Base-by-base conservation (phyloP, 2,329 filamentous ascomycete genomes). In the Penicillium sp. region DNA sequence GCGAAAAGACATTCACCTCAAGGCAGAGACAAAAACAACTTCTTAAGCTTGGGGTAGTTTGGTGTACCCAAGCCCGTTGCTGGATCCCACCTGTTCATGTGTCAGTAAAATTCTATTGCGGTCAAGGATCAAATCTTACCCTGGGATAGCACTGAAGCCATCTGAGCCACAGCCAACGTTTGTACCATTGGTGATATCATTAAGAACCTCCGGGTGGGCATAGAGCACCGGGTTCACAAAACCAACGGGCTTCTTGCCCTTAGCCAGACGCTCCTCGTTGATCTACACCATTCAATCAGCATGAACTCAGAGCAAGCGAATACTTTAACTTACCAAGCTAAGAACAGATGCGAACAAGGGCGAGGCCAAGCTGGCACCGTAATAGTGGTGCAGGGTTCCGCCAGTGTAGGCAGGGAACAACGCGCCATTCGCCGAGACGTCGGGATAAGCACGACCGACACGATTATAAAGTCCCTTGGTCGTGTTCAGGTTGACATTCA, bases 141-240 rank as follows among this genome's bases (percentile, higher is more conserved):
- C 64, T 50, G 55, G 29, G 47, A 63, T 60, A 42, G 67, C 69
- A 36, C 55, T 52, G 42, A 70, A 70, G 2, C 67, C 68, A 10
- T 68, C 54, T 1, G 65, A 65, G 13, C 49, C 60, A 57, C 69
- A 71, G 1, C 67, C 68, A 18, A 59, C 52, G 46, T 64, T 70
- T 18, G 72, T 70, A 2, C 71, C 72, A 32, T 74, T 75, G 27
- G 71, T 70, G 43, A 81, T 79, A 18, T 78, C 78, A 2, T 70
- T 70, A 1, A 74, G 71, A 3, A 71, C 74, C 16, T 73, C 66
- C 0, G 61, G 60, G 44, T 70, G 56, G 22, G 55, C 60, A 49
- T 71, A 69, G 9, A 83, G 62, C 39, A 77, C 75, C 1, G 77
- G 80, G 47, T 83, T 80, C 18, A 83, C 66, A 58, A 83, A 83